These are phyloP conservation scores for Arthroderma sp. DNA, from an alignment of 2,329 filamentous ascomycete species.

Conservation along the genomic window DNA sequence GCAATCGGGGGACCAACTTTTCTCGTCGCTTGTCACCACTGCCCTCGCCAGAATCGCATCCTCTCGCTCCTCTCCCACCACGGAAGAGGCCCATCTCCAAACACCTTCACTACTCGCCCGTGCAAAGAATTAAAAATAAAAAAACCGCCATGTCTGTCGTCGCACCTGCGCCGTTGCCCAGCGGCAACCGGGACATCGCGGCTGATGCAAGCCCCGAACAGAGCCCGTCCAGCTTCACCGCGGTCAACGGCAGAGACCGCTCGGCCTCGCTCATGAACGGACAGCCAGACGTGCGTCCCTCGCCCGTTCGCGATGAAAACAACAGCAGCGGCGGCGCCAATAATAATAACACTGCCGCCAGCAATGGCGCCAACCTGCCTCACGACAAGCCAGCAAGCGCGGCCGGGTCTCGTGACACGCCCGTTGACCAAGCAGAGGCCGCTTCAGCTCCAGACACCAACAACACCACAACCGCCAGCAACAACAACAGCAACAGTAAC, in stretches of 20 bases:
- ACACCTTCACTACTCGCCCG: too few relatives aligned
- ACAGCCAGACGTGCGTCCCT: slow-evolving; percentile 12
- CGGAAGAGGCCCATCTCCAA: background rate
- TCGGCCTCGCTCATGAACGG: slow-evolving; percentile 11
- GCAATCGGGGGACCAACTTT: too few relatives aligned
- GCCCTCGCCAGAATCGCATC: slow-evolving; percentile 3
- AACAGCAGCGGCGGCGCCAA: background rate
- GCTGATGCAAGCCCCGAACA: slow-evolving; percentile 27
- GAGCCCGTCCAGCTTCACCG: slow-evolving; percentile 36
- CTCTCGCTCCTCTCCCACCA: background rate
- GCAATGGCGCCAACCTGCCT: slow-evolving; percentile 1
- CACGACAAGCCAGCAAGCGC: slow-evolving; percentile 1
- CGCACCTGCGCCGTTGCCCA: slow-evolving; percentile 25
- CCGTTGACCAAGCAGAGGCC: background rate
- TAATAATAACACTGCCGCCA: background rate
- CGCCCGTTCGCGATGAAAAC: background rate
- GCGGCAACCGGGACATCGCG: slow-evolving; percentile 18
- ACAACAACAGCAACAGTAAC: background rate
- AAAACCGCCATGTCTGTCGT: slow-evolving; percentile 30
- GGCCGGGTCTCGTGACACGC: background rate
- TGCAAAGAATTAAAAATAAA: too few relatives aligned
- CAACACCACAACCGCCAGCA: background rate
- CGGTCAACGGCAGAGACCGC: slow-evolving; percentile 34
- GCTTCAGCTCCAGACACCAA: background rate
- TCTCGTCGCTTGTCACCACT: background rate